These are phyloP conservation scores for Xerocomus brunneocitrinus DNA, from an alignment of 768 basidiomycete genomes.

Conservation along the genomic window DNA sequence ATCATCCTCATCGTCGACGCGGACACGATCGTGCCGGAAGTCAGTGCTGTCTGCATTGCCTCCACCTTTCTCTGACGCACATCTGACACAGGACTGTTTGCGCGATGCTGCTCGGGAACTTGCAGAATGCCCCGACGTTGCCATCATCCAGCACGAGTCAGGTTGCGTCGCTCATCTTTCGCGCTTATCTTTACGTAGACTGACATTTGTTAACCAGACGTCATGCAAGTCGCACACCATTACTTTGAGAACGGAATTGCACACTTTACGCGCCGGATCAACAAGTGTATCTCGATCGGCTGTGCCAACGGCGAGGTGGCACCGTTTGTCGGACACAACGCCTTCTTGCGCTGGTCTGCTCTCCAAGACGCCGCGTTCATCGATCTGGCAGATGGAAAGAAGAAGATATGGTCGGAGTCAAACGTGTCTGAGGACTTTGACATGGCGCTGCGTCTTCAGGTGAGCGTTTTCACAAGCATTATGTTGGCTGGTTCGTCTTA, in stretches of 20 bases:
- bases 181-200: constrained; percentile 9
- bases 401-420: constrained; percentile 69
- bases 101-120: constrained; percentile 87
- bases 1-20: constrained; percentile 84
- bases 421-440: constrained; percentile 71
- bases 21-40: constrained; percentile 82
- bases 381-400: constrained; percentile 49
- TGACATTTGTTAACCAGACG: constrained; percentile 45
- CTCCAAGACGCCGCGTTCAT: constrained; percentile 82
- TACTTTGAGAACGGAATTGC: constrained; percentile 92
- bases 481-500: constrained; percentile 58
- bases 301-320: constrained; percentile 73
- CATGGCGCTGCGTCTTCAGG: constrained; percentile 57
- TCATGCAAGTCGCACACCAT: constrained; percentile 85
- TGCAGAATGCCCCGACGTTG: constrained; percentile 76
- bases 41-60: constrained; percentile 4
- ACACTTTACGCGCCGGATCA: constrained; percentile 90
- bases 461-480: constrained; percentile 11
- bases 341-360: constrained; percentile 86
- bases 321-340: constrained; percentile 85
- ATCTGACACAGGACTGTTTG: constrained; percentile 47
- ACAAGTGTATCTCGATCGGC: constrained; percentile 75
- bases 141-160: constrained; percentile 89
- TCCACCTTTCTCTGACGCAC: not conserved
- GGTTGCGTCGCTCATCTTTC: constrained; percentile 33